phyloP scores from a whole-genome alignment of 208 protist species.

The Plasmodiophora brassicae region DNA sequence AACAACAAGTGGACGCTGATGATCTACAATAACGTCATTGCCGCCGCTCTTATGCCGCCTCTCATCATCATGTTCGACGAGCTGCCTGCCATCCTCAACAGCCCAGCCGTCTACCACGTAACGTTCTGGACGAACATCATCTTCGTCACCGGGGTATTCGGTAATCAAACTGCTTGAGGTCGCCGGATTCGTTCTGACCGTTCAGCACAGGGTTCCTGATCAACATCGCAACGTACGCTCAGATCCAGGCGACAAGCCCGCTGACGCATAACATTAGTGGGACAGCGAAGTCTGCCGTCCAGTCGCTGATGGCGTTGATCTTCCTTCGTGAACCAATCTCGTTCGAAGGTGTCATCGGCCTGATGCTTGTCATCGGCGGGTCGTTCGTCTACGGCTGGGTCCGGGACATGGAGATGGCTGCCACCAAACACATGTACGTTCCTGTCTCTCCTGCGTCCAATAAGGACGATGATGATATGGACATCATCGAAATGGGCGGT shows the following conservation, averaged over 20 bases:
- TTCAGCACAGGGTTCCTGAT: constrained; percentile 59
- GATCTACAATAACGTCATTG: constrained; percentile 62
- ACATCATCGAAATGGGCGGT: background rate
- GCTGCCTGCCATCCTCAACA: background rate
- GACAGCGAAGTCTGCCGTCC: constrained; percentile 61
- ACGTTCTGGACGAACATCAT: constrained; percentile 58
- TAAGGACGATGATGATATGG: background rate
- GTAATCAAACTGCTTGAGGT: no score
- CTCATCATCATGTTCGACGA: constrained; percentile 58
- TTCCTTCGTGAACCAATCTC: constrained; percentile 48
- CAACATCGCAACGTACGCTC: constrained; percentile 57
- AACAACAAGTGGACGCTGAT: constrained; percentile 56
- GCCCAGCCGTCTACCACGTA: background rate
- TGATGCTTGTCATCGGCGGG: constrained; percentile 41
- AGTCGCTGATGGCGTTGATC: constrained; percentile 54
- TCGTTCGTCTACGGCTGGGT: constrained; percentile 35
- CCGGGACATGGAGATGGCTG: background rate
- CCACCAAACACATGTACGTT: background rate
- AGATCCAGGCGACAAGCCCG: constrained; percentile 63
- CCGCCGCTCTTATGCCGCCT: constrained; percentile 55
- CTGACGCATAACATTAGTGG: constrained; percentile 63
- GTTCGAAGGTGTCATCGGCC: constrained; percentile 40
- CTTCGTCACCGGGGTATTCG: constrained; percentile 28
- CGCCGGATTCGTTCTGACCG: no score
- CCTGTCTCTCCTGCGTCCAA: background rate